Evolutionary conservation across 768 basidiomycete species (phyloP).

Genomic region (Russula virescens): DNA sequence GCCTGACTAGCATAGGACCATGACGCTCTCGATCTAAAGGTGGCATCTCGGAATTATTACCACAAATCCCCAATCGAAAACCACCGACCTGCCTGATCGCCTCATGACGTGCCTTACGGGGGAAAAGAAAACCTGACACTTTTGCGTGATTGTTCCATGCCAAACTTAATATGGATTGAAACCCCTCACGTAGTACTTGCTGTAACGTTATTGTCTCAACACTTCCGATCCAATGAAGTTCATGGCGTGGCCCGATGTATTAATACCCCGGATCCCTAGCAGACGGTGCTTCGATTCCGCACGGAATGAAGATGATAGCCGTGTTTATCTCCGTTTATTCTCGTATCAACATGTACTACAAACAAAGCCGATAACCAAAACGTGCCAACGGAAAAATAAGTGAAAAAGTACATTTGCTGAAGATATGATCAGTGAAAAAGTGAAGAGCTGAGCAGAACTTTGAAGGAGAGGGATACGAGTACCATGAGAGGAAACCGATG

Average conservation of each 20-base stretch:
- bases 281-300: background rate
- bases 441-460: background rate
- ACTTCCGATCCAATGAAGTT: too few relatives aligned
- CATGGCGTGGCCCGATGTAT: too few relatives aligned
- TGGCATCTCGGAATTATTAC: background rate
- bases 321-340: constrained; percentile 1
- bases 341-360: constrained; percentile 1
- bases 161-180: background rate
- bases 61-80: background rate
- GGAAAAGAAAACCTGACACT: background rate
- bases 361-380: background rate
- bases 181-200: too few relatives aligned
- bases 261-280: background rate
- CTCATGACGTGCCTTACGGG: background rate
- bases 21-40: background rate
- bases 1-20: too few relatives aligned
- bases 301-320: background rate
- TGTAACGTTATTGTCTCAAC: too few relatives aligned
- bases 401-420: constrained; percentile 4
- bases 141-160: background rate
- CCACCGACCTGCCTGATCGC: background rate
- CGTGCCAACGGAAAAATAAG: constrained; percentile 11
- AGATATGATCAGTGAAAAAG: background rate
- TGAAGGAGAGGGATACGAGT: background rate
- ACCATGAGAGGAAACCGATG: background rate